A percentile compares a stretch with the other conserved stretches of the same genome.
Conservation (phyloP, 352 stramenopile genomes). For the Achlya hypogyna region DNA sequence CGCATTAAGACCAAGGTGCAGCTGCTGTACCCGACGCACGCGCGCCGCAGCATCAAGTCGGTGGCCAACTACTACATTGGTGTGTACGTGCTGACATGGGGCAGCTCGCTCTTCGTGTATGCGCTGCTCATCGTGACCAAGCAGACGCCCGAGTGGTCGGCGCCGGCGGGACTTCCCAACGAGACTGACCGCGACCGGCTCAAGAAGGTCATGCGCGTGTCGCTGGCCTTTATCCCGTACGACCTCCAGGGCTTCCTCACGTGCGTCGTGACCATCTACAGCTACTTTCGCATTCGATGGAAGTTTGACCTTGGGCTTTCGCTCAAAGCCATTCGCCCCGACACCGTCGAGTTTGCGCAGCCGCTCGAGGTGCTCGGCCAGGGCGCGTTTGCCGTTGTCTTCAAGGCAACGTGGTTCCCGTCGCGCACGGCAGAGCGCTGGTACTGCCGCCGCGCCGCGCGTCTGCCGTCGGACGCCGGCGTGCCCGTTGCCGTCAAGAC, state of each 20-base stretch:
- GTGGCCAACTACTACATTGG: conserved; percentile 17
- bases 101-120: conserved; percentile 10
- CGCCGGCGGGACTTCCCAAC: neutral
- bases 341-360: conserved; percentile 70
- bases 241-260: conserved; percentile 46
- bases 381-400: conserved; percentile 66
- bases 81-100: conserved; percentile 18
- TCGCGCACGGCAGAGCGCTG: neutral
- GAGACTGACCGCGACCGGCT: neutral
- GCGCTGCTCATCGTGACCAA: neutral
- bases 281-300: conserved; percentile 59
- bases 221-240: neutral
- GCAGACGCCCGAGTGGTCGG: neutral
- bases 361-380: conserved; percentile 70
- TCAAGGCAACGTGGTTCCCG: conserved; percentile 61
- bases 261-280: conserved; percentile 58
- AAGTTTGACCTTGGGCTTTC: conserved; percentile 72
- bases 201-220: neutral
- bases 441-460: neutral
- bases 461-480: conserved; percentile 18
- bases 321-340: conserved; percentile 66
- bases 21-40: neutral
- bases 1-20: conserved; percentile 16
- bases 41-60: conserved; percentile 15
- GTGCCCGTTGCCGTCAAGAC: conserved; percentile 74